A percentile compares a stretch with the other conserved stretches of the same genome.
phyloP scores from a whole-genome alignment of 306 rosid genomes.

The Citrullus colocynthis region DNA sequence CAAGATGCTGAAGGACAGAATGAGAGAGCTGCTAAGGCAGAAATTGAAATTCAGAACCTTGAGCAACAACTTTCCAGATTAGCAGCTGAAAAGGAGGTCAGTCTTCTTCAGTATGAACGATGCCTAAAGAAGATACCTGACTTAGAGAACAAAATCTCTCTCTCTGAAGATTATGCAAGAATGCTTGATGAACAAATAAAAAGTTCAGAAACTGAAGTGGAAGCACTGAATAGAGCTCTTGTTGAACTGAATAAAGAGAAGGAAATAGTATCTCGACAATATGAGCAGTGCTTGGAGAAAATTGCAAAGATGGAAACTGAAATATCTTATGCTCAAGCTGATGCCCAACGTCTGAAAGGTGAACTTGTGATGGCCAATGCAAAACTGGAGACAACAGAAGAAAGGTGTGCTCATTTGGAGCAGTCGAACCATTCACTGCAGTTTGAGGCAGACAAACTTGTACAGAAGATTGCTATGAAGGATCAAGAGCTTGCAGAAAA shows the following conservation, averaged over 20 bases:
- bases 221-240: conserved; percentile 38
- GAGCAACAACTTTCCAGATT: conserved; percentile 45
- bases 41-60: conserved; percentile 46
- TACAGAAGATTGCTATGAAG: conserved; percentile 53
- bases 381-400: conserved; percentile 48
- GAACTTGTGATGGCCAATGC: conserved; percentile 42
- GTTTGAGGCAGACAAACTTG: conserved; percentile 52
- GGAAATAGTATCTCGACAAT: conserved; percentile 41
- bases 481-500: conserved; percentile 72
- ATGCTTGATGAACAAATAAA: conserved; percentile 45
- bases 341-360: conserved; percentile 30
- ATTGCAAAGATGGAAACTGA: conserved; percentile 58
- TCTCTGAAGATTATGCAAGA: conserved; percentile 59
- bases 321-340: conserved; percentile 46
- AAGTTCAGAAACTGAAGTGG: conserved; percentile 47
- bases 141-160: conserved; percentile 54
- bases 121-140: conserved; percentile 59
- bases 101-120: conserved; percentile 40
- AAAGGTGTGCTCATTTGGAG: conserved; percentile 44
- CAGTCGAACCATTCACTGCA: conserved; percentile 56
- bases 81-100: conserved; percentile 57
- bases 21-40: conserved; percentile 54
- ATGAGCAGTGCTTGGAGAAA: conserved; percentile 58
- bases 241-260: conserved; percentile 43
- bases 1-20: conserved; percentile 35